Evolutionary conservation across 179 eudicot genomes (phyloP).

Genomic region (Drosera spatulata): DNA sequence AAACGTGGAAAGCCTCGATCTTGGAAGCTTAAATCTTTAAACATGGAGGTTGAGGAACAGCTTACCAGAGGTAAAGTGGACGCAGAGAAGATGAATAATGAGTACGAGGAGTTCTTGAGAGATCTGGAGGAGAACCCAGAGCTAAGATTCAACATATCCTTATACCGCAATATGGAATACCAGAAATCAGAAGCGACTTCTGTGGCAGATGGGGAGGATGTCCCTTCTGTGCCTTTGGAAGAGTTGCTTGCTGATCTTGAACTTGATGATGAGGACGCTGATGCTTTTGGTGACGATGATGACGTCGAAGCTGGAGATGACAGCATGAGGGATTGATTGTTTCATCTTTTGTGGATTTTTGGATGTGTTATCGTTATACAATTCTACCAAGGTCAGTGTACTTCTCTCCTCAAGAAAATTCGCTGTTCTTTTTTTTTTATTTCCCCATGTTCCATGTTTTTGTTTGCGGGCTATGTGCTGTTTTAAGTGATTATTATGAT

Average conservation of each 20-base stretch:
- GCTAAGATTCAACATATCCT: constrained; percentile 44
- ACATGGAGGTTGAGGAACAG: constrained; percentile 39
- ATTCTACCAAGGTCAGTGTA: too few species aligned
- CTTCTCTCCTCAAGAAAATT: not conserved
- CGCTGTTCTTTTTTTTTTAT: too few species aligned
- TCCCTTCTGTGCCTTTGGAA: constrained; percentile 37
- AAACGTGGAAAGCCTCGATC: constrained; percentile 42
- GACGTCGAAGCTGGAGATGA: constrained; percentile 2
- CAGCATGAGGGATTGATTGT: constrained; percentile 23
- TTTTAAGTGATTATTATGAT: too few species aligned
- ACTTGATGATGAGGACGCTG: constrained; percentile 23
- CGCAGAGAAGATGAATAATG: constrained; percentile 36
- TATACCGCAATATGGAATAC: constrained; percentile 49
- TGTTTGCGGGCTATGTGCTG: too few species aligned
- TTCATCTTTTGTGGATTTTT: not conserved
- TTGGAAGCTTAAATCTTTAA: constrained; percentile 55
- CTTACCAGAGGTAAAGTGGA: constrained; percentile 19
- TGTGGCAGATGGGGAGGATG: constrained; percentile 38
- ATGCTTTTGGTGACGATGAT: constrained; percentile 8
- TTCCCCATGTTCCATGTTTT: too few species aligned
- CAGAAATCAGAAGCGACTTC: constrained; percentile 50
- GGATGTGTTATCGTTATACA: too few species aligned
- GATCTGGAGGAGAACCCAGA: constrained; percentile 70
- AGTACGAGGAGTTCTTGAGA: constrained; percentile 54
- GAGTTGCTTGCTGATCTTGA: constrained; percentile 54